Evolutionary conservation across 2,329 filamentous ascomycete species (phyloP).

Genomic region (Alternaria triticimaculans): DNA sequence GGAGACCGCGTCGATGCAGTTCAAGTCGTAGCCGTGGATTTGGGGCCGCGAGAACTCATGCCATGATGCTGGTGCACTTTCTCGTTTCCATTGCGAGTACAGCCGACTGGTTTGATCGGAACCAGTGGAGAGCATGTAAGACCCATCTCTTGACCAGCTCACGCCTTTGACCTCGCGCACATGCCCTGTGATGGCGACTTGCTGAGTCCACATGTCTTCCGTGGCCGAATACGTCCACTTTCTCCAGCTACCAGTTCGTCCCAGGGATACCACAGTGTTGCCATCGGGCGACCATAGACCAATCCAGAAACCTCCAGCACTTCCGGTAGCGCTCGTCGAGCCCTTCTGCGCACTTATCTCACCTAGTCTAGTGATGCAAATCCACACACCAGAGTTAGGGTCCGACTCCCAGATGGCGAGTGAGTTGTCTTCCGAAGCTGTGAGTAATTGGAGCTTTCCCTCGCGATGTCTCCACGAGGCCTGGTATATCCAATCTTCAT

Average conservation of each 20-base stretch:
- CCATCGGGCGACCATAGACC: constrained; percentile 88
- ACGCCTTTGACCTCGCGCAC: constrained; percentile 80
- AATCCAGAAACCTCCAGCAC: constrained; percentile 95
- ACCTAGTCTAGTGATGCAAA: constrained; percentile 82
- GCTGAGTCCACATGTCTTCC: constrained; percentile 76
- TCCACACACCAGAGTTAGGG: constrained; percentile 83
- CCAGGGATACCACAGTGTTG: constrained; percentile 77
- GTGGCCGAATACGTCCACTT: constrained; percentile 72
- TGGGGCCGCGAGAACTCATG: constrained; percentile 95
- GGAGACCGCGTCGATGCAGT: constrained; percentile 83
- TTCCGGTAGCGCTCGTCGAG: constrained; percentile 94
- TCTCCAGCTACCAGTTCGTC: constrained; percentile 92
- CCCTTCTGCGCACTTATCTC: constrained; percentile 96
- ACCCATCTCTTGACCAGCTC: constrained; percentile 81
- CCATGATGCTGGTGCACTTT: constrained; percentile 66
- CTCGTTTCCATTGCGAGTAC: constrained; percentile 76
- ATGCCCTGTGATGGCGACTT: constrained; percentile 82
- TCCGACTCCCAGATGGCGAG: constrained; percentile 93
- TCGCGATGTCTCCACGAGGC: constrained; percentile 71
- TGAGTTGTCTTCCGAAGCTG: constrained; percentile 94
- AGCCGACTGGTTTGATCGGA: constrained; percentile 92
- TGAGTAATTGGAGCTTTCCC: constrained; percentile 73
- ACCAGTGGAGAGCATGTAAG: constrained; percentile 87
- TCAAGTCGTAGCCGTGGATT: constrained; percentile 97
- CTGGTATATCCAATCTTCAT: constrained; percentile 98